Evolutionary conservation across 257 asterid genomes (phyloP).

Genomic region (Solanum ossicruentum): DNA sequence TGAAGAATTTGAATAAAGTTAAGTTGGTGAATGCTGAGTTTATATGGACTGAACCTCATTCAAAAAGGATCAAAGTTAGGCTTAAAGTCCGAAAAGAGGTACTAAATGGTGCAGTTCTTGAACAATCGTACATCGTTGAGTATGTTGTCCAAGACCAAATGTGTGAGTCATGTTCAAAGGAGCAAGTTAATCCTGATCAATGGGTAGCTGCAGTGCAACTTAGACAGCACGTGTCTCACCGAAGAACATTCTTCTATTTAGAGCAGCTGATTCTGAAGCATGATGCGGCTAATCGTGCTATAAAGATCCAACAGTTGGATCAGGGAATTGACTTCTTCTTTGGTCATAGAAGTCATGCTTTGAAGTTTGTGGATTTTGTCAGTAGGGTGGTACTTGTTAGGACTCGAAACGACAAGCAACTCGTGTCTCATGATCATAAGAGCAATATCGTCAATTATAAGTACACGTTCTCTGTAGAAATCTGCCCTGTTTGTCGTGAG

Average conservation of each 20-base stretch:
- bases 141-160: constrained; percentile 38
- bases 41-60: neutral
- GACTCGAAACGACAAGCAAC: constrained; percentile 29
- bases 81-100: constrained; percentile 40
- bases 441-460: constrained; percentile 32
- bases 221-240: constrained; percentile 46
- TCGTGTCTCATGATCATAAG: constrained; percentile 40
- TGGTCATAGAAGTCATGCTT: constrained; percentile 28
- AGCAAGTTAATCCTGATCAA: constrained; percentile 44
- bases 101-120: constrained; percentile 36
- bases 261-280: constrained; percentile 55
- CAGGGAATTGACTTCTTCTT: constrained; percentile 47
- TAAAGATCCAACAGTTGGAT: constrained; percentile 39
- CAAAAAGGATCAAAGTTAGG: neutral
- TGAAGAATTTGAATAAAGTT: neutral
- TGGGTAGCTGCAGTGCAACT: constrained; percentile 54
- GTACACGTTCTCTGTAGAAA: constrained; percentile 39
- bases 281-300: constrained; percentile 36
- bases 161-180: constrained; percentile 41
- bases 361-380: constrained; percentile 33
- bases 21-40: neutral
- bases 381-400: constrained; percentile 28
- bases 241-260: constrained; percentile 43
- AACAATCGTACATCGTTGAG: constrained; percentile 29
- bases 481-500: constrained; percentile 40